Evolutionary conservation across 805 yeast genomes (phyloP), one percentile per base, ranked within the genome.

Genomic region (Metschnikowia lochheadii): DNA sequence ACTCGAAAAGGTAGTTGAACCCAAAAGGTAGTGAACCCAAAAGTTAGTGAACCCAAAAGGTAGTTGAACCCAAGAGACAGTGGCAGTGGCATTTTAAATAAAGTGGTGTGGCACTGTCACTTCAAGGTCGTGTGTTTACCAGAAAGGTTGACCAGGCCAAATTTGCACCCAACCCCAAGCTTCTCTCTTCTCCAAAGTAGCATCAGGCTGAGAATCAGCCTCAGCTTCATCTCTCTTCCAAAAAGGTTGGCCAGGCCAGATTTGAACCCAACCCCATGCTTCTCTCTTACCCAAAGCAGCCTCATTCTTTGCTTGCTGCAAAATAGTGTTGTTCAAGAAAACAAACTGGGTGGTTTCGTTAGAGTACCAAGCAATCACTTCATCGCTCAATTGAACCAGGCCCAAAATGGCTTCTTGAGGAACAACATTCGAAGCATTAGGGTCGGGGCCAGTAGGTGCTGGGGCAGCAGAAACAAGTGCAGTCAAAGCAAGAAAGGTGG

Each of bases 401-500:
- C 55, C 57, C 32, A 56, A 31, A 26, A 57, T 47, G 18, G 60
- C 56, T 39, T 51, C 60, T 2, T 38, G 10, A 5, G 60, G 60
- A n/a, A 57, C 40, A 15, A 36, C 29, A 17, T 35, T 32, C 2
- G 33, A 32, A 23, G 23, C 45, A 11, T 7, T 26, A 5, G 40
- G 29, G 40, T 23, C 6, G 3, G 34, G 14, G 21, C 46, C 41
- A 14, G 14, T 8, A 21, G 41, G 31, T 7, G 41, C 32, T 6
- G 41, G 41, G 21, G 41, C 32, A 26, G 47, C 40, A 7, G 23
- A 38, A n/a, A 44, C 36, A 7, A 58, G 56, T 8, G 59, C 59
- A 36, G 61, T 42, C 45, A 50, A 35, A 18, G 58, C 50, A 31
- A 52, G 52, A 39, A 57, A 48, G 33, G 53, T 26, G 44, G 59